A percentile compares a stretch with the other conserved stretches of the same genome.
Evolutionary conservation across 768 basidiomycete species (phyloP).

Genomic region (Boletellus emodensis): DNA sequence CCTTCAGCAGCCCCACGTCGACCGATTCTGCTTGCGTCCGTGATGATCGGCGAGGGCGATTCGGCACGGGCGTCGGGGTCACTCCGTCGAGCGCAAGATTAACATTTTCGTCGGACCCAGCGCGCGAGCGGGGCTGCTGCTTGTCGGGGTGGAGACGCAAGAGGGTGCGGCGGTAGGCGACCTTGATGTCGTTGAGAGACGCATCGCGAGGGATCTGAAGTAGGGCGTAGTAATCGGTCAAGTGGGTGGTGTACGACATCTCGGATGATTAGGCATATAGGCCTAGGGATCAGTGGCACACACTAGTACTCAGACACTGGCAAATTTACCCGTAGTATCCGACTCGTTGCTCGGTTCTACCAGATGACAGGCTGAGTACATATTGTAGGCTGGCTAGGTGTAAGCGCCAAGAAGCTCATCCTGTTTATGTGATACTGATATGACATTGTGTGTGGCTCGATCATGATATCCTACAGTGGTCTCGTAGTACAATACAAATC

Average conservation of each 20-base stretch:
- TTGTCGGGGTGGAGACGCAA: conserved; percentile 67
- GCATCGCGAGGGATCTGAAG: conserved; percentile 52
- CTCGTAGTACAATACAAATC: no score
- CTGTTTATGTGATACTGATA: no score
- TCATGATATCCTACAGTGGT: no score
- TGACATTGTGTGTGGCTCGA: no score
- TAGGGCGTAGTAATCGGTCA: conserved; percentile 54
- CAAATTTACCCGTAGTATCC: no score
- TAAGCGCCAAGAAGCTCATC: no score
- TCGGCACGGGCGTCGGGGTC: not conserved
- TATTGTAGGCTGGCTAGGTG: no score
- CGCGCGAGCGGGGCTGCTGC: conserved; percentile 14
- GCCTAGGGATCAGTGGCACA: no score
- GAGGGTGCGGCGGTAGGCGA: conserved; percentile 65
- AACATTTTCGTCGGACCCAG: not conserved
- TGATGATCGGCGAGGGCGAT: not conserved
- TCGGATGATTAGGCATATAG: no score
- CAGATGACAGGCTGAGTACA: no score
- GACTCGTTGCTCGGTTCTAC: no score
- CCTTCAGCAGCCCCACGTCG: conserved; percentile 58
- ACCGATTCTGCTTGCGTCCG: conserved; percentile 1
- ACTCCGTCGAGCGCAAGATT: not conserved
- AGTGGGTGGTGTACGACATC: not conserved
- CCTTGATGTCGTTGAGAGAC: conserved; percentile 54
- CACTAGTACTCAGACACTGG: no score